Evolutionary conservation across 164 flowering plant species (phyloP), one percentile per base, ranked within the genome.

Genomic region (Vitis rupestris): DNA sequence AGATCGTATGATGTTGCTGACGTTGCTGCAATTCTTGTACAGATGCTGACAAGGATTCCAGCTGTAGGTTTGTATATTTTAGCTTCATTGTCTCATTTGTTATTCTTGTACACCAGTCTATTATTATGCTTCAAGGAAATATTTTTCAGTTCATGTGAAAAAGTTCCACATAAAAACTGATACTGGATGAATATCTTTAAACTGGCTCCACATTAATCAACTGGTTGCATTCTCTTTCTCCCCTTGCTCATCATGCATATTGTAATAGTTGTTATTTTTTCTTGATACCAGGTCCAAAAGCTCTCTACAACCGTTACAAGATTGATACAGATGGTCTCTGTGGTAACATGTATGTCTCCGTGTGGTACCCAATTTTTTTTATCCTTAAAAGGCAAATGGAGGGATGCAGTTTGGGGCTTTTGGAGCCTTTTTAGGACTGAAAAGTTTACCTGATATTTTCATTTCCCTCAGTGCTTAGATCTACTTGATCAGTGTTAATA

Each of bases 21-120:
- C 84, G 94, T 96, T 74, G 99, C 98, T 68, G 93, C 92, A 49
- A 79, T 96, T 80, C 94, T 96, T 70, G 89, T 96, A 47, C 97
- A 89, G 77, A 84, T 91, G 84, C 84, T 96, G 68, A 68, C 79
- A 56, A 87, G 79, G 86, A 76, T 88, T 80, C 99, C 97, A 69
- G 52, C 87, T 54, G 88, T 87, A 59, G 98, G 99, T 94, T 67
- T 50, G 80, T 67, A 9, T 8, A 31, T 70, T 31, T 65, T 59
- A 23, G 8, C 7, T 11, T 51, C 61, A 10, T 63, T 49, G 0
- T 14, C 4, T 55, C 59, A 37, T 37, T 37, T 37, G 4, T 4
- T 6, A 37, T 37, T 37, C 44, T 37, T 6, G 7, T 37, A 23
- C 44, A 6, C 6, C 44, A 3, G 44, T 37, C 4, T 6, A 37